These are phyloP conservation scores for Metschnikowia peoriensis DNA, from an alignment of 805 yeast genomes.

Conservation along the genomic window DNA sequence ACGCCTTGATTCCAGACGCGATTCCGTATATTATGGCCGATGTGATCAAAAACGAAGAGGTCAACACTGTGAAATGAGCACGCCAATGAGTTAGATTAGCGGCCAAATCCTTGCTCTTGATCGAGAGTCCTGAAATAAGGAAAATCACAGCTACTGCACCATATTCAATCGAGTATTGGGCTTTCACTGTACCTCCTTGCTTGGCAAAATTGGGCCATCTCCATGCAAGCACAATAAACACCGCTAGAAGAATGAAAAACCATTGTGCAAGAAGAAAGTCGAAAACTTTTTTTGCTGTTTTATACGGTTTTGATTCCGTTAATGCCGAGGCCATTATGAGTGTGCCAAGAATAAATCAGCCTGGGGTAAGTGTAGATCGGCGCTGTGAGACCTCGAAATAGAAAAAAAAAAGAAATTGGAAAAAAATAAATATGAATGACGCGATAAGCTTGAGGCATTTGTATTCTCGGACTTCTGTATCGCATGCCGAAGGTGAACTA, in stretches of 20 bases:
- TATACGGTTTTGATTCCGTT: conserved; percentile 2
- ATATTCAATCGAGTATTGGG: conserved; percentile 75
- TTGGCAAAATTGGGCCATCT: conserved; percentile 81
- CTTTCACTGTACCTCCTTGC: conserved; percentile 73
- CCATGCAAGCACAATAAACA: conserved; percentile 71
- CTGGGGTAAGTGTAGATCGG: background rate
- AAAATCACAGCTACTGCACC: conserved; percentile 87
- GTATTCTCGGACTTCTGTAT: background rate
- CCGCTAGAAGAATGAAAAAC: conserved; percentile 73
- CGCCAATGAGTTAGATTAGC: conserved; percentile 75
- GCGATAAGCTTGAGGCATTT: background rate
- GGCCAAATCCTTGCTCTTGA: conserved; percentile 61
- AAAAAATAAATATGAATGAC: background rate
- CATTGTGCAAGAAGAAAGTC: conserved; percentile 51
- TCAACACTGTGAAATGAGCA: conserved; percentile 70
- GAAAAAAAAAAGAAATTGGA: too few species aligned
- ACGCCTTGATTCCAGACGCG: conserved; percentile 59
- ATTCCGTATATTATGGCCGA: conserved; percentile 71
- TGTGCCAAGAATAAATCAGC: background rate
- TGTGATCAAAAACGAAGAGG: conserved; percentile 69
- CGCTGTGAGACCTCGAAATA: background rate
- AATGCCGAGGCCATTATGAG: background rate
- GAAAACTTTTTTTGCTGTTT: conserved; percentile 15
- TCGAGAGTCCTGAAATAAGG: conserved; percentile 75
- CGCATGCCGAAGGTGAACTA: background rate